Conservation (phyloP, 108 stramenopile genomes). For the Cylindrotheca fusiformis region DNA sequence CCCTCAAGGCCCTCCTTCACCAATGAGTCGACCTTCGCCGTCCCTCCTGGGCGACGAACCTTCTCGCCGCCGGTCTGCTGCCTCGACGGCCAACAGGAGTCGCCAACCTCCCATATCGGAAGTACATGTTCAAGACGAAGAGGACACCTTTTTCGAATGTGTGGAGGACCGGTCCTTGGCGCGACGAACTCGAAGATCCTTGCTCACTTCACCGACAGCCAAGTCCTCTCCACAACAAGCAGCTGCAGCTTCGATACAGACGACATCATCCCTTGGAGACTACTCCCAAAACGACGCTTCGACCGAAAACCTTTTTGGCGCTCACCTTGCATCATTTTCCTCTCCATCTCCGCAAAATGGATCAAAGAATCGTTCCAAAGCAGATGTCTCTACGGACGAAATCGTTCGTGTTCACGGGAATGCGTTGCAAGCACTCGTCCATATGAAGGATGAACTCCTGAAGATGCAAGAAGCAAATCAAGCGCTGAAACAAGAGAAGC, state of each 20-base stretch:
- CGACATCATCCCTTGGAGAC: not conserved
- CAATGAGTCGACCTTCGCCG: conserved; percentile 11
- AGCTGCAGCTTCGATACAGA: not conserved
- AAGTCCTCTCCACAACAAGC: not conserved
- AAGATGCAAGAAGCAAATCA: conserved; percentile 24
- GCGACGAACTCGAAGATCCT: conserved; percentile 17
- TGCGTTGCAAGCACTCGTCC: conserved; percentile 22
- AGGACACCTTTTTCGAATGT: conserved; percentile 24
- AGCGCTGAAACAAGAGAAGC: conserved; percentile 5
- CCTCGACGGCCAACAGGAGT: not conserved
- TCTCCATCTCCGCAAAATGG: not conserved
- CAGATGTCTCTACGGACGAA: not conserved
- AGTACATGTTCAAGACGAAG: conserved; percentile 12
- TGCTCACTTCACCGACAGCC: conserved; percentile 1
- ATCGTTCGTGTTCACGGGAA: conserved; percentile 21
- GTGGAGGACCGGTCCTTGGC: conserved; percentile 18
- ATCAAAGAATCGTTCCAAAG: not conserved
- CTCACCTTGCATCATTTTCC: not conserved
- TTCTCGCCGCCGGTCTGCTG: not conserved
- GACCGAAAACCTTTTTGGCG: not conserved
- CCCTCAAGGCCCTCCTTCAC: conserved; percentile 9
- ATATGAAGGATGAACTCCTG: conserved; percentile 34
- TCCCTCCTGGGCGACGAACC: conserved; percentile 2
- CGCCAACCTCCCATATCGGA: conserved; percentile 17
- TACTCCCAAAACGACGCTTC: not conserved